Conservation (phyloP, 495 filamentous ascomycete species). For the Neurospora tetrasperma region DNA sequence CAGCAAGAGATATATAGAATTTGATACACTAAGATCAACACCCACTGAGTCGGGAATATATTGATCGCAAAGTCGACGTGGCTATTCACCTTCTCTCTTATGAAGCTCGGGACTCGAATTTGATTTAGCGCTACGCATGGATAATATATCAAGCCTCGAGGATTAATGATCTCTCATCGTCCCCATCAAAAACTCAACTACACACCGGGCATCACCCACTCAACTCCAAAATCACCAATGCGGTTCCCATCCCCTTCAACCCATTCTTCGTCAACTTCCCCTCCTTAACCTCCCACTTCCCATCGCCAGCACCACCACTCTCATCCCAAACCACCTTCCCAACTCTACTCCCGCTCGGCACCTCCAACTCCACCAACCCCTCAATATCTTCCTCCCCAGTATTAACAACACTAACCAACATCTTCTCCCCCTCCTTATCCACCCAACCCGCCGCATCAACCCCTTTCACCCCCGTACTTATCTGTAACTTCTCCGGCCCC, state of each 20-base stretch:
- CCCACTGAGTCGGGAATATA: too few relatives aligned
- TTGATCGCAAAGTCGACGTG: not conserved
- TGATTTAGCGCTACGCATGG: not conserved
- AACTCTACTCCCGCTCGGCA: slow-evolving; percentile 5
- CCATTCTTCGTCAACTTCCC: slow-evolving; percentile 9
- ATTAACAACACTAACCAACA: slow-evolving; percentile 39
- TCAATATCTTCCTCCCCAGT: slow-evolving; percentile 23
- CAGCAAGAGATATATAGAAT: too few relatives aligned
- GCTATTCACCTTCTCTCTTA: not conserved
- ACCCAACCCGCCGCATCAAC: slow-evolving; percentile 39
- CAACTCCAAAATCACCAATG: slow-evolving; percentile 16
- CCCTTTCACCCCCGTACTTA: slow-evolving; percentile 4
- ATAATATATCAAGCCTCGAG: not conserved
- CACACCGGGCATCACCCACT: not conserved
- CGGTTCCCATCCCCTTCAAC: slow-evolving; percentile 17
- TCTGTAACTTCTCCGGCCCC: slow-evolving; percentile 6
- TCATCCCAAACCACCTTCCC: slow-evolving; percentile 9
- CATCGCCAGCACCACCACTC: slow-evolving; percentile 14
- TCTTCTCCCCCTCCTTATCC: slow-evolving; percentile 8
- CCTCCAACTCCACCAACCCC: slow-evolving; percentile 13
- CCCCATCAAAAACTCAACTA: too few relatives aligned
- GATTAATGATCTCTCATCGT: too few relatives aligned
- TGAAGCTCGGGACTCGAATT: not conserved
- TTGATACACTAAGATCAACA: too few relatives aligned
- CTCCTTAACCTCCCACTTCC: slow-evolving; percentile 15